Evolutionary conservation across 768 basidiomycete species (phyloP), one percentile per base, ranked within the genome.

Genomic region (Pleurotus pulmonarius): DNA sequence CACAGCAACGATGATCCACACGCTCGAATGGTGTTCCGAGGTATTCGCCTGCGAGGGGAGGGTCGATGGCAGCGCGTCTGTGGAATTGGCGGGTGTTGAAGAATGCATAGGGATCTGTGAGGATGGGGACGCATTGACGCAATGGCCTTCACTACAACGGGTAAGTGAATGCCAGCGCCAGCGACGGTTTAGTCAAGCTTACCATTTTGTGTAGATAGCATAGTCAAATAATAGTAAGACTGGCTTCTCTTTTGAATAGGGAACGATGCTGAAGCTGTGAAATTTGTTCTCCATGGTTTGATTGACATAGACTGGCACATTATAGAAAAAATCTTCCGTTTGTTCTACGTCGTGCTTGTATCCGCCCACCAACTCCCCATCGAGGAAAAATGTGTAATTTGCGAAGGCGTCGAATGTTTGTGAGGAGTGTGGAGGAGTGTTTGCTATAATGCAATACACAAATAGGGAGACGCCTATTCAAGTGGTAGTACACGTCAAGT

Each of bases 361-460:
- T 1, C 15, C 22, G 9, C 39, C 38, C 15, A 52, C 51, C 18
- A 20, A 11, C 13, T n/a, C 51, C 38, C n/a, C 51, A 8, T 52
- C 51, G 8, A 52, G n/a, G 11, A 18, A 3, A 15, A 52, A 52
- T 2, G 15, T 49, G 4, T 26, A 49, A 20, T 34, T 49, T 11
- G 48, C 48, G 1, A 49, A 26, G 15, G 48, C 34, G 48, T 20
- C 25, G 26, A 29, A 11, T 29, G 5, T 7, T 29, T 29, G 6
- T 6, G 26, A 29, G 26, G 2, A 29, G 6, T 29, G 8, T 7
- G 29, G 29, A 4, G 26, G 48, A 13, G 18, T 24, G 38, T 52
- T 52, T 34, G 51, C 37, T 4, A 52, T 16, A 3, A 52, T 52
- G 8, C 51, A 52, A 37, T 52, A 52, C 9, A 52, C 51, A 9